Evolutionary conservation across 441 rosid species (phyloP).

Genomic region (Gossypium schwendimanii): DNA sequence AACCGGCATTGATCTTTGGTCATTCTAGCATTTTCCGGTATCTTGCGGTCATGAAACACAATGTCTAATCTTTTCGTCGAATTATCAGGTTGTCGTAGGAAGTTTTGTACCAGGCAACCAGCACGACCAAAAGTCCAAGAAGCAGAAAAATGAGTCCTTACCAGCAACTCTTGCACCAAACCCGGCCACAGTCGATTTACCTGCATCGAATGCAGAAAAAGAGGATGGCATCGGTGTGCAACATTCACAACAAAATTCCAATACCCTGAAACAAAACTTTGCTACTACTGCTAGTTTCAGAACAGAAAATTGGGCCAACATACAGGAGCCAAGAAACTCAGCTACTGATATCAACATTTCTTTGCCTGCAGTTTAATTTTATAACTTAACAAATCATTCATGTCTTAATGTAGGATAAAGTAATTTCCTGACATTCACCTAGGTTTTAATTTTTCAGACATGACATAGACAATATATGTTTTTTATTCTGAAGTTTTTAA

Average conservation of each 20-base stretch:
- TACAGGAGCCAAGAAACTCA: constrained; percentile 43
- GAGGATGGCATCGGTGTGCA: constrained; percentile 26
- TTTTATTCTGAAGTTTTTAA: not conserved
- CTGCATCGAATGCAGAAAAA: constrained; percentile 23
- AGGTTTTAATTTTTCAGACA: constrained; percentile 10
- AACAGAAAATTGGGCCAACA: constrained; percentile 48
- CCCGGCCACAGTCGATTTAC: constrained; percentile 8
- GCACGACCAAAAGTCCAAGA: constrained; percentile 66
- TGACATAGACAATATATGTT: not conserved
- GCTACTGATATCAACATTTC: constrained; percentile 72
- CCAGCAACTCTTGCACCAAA: constrained; percentile 26
- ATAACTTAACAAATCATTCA: not conserved
- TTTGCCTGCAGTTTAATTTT: constrained; percentile 40
- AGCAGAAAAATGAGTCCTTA: constrained; percentile 31
- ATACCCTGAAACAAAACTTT: constrained; percentile 14
- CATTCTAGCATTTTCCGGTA: not conserved
- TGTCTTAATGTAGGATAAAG: constrained; percentile 13
- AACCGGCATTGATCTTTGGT: not conserved
- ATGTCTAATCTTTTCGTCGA: not conserved
- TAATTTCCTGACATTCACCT: constrained; percentile 2
- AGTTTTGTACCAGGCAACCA: constrained; percentile 65
- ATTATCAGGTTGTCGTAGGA: constrained; percentile 79
- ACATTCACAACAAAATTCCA: constrained; percentile 27
- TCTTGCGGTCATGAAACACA: not conserved
- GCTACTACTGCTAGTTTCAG: constrained; percentile 23